Evolutionary conservation across 176 grass and related monocot genomes (phyloP).

Genomic region (Paspalum vaginatum): DNA sequence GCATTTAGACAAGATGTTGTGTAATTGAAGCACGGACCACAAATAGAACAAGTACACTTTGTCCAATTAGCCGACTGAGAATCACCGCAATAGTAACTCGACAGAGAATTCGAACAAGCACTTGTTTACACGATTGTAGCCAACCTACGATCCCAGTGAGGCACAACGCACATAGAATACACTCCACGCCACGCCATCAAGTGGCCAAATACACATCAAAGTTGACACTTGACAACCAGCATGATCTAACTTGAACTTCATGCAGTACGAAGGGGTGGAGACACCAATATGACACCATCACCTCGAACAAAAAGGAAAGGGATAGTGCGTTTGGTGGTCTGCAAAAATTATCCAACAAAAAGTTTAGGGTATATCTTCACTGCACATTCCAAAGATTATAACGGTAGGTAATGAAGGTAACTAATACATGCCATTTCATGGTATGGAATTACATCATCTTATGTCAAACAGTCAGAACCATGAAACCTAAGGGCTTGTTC

Average conservation of each 20-base stretch:
- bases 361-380: conserved; percentile 25
- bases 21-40: neutral
- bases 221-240: conserved; percentile 24
- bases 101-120: neutral
- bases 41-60: neutral
- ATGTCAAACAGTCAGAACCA: neutral
- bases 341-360: conserved; percentile 34
- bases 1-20: neutral
- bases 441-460: neutral
- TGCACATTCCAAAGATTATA: neutral
- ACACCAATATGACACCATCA: conserved; percentile 96
- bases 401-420: neutral
- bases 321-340: conserved; percentile 79
- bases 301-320: conserved; percentile 98
- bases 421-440: neutral
- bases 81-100: neutral
- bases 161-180: neutral
- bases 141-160: conserved; percentile 22
- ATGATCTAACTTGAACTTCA: conserved; percentile 36
- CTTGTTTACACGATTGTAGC: conserved; percentile 29
- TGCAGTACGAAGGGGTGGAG: conserved; percentile 86
- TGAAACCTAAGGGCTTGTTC: too few relatives aligned
- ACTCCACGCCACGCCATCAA: neutral
- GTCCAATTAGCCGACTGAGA: conserved; percentile 3
- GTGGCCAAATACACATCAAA: conserved; percentile 17